phyloP scores from a whole-genome alignment of 331 rosid genomes.

The Stylosanthes scabra region DNA sequence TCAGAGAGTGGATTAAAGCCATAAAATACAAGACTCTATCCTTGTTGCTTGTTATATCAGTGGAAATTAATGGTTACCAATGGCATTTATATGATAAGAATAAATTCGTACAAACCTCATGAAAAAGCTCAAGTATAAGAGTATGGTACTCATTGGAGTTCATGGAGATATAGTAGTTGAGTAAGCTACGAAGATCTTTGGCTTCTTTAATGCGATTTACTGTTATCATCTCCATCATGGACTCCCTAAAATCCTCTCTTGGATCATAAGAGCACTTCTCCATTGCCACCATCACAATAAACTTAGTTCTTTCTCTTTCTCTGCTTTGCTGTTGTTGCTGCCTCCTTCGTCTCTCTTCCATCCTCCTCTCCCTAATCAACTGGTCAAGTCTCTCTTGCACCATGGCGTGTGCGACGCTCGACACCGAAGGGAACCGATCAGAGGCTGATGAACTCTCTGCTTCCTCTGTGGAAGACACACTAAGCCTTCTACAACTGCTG shows the following conservation, averaged over 20 bases:
- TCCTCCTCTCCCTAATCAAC: slow-evolving; percentile 67
- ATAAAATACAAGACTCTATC: too few species aligned
- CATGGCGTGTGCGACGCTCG: slow-evolving; percentile 94
- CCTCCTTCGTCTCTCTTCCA: slow-evolving; percentile 60
- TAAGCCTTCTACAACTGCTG: slow-evolving; percentile 62
- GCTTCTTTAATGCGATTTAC: slow-evolving; percentile 69
- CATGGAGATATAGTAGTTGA: slow-evolving; percentile 90
- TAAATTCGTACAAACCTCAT: slow-evolving; percentile 75
- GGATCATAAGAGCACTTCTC: slow-evolving; percentile 85
- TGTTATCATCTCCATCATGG: slow-evolving; percentile 84
- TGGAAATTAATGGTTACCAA: slow-evolving; percentile 20
- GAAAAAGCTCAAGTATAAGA: slow-evolving; percentile 74
- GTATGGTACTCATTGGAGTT: slow-evolving; percentile 66
- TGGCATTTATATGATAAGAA: slow-evolving; percentile 68
- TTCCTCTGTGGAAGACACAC: slow-evolving; percentile 90
- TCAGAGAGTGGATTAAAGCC: neutral
- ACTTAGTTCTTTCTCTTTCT: slow-evolving; percentile 61
- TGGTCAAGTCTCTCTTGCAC: slow-evolving; percentile 93
- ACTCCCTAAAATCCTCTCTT: slow-evolving; percentile 80
- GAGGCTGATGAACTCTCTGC: slow-evolving; percentile 66
- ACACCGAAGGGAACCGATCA: slow-evolving; percentile 70
- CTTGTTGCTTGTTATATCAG: too few species aligned
- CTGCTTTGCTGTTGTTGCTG: slow-evolving; percentile 34
- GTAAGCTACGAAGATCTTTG: slow-evolving; percentile 75
- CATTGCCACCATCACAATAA: slow-evolving; percentile 87